phyloP scores from a whole-genome alignment of 352 stramenopile genomes.

The Halophytophthora polymorphica region DNA sequence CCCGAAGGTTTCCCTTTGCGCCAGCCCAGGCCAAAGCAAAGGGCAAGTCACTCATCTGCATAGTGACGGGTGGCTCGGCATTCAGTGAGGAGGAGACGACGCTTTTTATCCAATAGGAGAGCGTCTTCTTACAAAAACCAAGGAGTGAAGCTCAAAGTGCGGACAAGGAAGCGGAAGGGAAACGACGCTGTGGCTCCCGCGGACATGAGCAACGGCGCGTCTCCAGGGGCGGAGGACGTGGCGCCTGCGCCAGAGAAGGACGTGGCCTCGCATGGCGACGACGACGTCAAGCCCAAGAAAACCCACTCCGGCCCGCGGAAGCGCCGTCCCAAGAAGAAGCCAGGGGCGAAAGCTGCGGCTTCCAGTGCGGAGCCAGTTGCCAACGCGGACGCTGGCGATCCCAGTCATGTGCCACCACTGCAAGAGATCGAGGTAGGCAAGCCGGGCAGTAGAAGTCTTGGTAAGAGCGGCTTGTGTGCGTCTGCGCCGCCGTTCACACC shows the following conservation, averaged over 20 bases:
- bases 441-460: neutral
- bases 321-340: constrained; percentile 62
- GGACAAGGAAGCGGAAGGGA: too few species aligned
- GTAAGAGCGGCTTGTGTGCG: constrained; percentile 21
- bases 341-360: neutral
- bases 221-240: constrained; percentile 9
- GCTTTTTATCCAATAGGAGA: neutral
- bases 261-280: constrained; percentile 4
- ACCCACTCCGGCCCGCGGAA: constrained; percentile 61
- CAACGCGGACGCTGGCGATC: neutral
- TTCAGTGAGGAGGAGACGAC: neutral
- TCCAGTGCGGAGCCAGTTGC: constrained; percentile 1
- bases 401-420: neutral
- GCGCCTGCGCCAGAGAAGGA: constrained; percentile 5
- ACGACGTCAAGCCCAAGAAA: constrained; percentile 20
- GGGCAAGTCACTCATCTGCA: too few species aligned
- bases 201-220: constrained; percentile 20
- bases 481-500: constrained; percentile 37
- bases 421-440: neutral
- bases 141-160: too few species aligned
- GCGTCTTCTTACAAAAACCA: too few species aligned
- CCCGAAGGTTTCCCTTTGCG: neutral
- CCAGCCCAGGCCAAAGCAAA: neutral
- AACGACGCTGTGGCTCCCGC: neutral
- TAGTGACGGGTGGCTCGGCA: too few species aligned